These are phyloP conservation scores for Lipomyces sp. DNA, from an alignment of 805 yeast species.

Conservation along the genomic window DNA sequence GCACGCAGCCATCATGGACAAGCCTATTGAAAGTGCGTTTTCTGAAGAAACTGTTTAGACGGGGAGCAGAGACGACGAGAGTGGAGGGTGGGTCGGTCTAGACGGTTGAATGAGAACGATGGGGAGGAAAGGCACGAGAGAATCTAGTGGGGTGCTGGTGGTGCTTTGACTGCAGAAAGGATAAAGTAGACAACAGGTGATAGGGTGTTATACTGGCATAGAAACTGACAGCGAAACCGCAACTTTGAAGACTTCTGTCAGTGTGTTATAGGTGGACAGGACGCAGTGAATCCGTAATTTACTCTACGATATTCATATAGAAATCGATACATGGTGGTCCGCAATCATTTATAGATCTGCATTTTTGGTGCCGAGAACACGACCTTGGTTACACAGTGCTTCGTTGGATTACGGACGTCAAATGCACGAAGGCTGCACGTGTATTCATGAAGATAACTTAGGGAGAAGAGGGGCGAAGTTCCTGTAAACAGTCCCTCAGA, in stretches of 20 bases:
- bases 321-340: constrained; percentile 8
- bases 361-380: constrained; percentile 3
- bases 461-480: not conserved
- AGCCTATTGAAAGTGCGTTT: constrained; percentile 93
- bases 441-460: not conserved
- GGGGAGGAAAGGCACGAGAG: constrained; percentile 7
- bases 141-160: not conserved
- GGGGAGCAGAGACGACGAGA: constrained; percentile 10
- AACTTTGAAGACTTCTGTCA: not conserved
- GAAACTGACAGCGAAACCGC: constrained; percentile 1
- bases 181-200: constrained; percentile 7
- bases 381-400: not conserved
- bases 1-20: constrained; percentile 91
- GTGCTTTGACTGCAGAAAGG: not conserved
- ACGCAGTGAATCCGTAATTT: constrained; percentile 5
- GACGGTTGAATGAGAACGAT: constrained; percentile 23
- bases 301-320: constrained; percentile 20
- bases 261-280: not conserved
- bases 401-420: not conserved
- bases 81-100: constrained; percentile 32
- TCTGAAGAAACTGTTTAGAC: constrained; percentile 67
- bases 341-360: too few species aligned
- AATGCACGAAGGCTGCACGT: not conserved
- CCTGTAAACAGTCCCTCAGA: not conserved
- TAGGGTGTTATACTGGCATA: not conserved